A percentile compares a stretch with the other conserved stretches of the same genome.
Conservation (phyloP, 345 rosid species). For the Brassica nigra region DNA sequence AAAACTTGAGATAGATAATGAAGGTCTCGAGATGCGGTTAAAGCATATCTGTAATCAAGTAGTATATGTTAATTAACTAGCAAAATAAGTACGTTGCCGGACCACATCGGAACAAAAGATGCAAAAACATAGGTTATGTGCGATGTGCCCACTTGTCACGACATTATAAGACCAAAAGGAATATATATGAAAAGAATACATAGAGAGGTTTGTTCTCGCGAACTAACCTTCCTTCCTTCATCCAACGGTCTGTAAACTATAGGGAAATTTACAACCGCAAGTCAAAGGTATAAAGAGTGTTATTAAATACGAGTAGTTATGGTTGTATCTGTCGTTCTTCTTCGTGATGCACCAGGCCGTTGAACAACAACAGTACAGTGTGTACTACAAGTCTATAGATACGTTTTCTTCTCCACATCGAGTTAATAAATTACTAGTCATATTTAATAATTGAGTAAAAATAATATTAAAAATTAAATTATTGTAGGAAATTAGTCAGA, state of each 20-base stretch:
- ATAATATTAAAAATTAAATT: conserved; percentile 18
- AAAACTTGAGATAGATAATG: not conserved
- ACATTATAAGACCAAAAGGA: conserved; percentile 28
- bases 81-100: not conserved
- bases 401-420: not conserved
- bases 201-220: conserved; percentile 26
- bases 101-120: conserved; percentile 36
- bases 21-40: conserved; percentile 23
- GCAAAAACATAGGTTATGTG: not conserved
- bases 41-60: conserved; percentile 31
- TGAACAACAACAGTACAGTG: conserved; percentile 21
- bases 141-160: conserved; percentile 28
- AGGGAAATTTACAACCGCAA: conserved; percentile 29
- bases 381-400: conserved; percentile 28
- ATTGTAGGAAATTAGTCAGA: conserved; percentile 21
- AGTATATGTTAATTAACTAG: not conserved
- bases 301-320: conserved; percentile 20
- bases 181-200: conserved; percentile 20
- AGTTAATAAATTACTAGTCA: not conserved
- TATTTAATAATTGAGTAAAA: conserved; percentile 17
- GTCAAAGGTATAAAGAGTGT: conserved; percentile 29
- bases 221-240: not conserved
- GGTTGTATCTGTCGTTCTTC: conserved; percentile 47
- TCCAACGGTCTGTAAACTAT: too few species aligned
- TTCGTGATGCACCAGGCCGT: conserved; percentile 20